phyloP scores from a whole-genome alignment of 2,329 filamentous ascomycete species.

The Cercospora zeae-maydis region DNA sequence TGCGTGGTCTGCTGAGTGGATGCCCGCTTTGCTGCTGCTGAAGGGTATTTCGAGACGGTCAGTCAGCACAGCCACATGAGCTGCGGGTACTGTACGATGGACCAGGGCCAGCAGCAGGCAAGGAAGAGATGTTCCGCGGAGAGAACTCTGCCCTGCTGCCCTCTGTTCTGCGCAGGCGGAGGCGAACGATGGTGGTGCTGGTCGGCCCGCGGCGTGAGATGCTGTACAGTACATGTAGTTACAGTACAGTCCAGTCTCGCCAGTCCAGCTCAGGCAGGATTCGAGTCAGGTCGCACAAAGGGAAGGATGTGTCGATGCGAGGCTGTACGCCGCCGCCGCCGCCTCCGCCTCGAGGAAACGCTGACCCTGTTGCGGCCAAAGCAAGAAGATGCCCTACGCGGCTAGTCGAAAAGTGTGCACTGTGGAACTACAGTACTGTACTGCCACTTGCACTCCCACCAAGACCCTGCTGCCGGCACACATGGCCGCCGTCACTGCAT shows the following conservation, averaged over 20 bases:
- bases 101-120: conserved; percentile 1
- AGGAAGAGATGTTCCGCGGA: not conserved
- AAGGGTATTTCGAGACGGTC: conserved; percentile 10
- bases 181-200: not conserved
- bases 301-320: not conserved
- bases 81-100: not conserved
- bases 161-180: not conserved
- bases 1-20: conserved; percentile 11
- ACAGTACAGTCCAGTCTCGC: no score
- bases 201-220: conserved; percentile 11
- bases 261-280: no score
- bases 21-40: not conserved
- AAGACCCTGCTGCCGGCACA: conserved; percentile 9
- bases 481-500: conserved; percentile 6
- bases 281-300: conserved; percentile 6
- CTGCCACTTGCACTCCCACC: no score
- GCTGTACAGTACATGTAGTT: no score
- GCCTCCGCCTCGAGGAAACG: not conserved
- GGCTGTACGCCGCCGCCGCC: conserved; percentile 1
- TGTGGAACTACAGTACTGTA: not conserved
- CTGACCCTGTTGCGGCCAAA: conserved; percentile 3
- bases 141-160: not conserved
- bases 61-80: conserved; percentile 15
- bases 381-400: conserved; percentile 9
- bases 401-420: not conserved